Conservation (phyloP, 106 monocot species). For the Dendrobium catenatum region DNA sequence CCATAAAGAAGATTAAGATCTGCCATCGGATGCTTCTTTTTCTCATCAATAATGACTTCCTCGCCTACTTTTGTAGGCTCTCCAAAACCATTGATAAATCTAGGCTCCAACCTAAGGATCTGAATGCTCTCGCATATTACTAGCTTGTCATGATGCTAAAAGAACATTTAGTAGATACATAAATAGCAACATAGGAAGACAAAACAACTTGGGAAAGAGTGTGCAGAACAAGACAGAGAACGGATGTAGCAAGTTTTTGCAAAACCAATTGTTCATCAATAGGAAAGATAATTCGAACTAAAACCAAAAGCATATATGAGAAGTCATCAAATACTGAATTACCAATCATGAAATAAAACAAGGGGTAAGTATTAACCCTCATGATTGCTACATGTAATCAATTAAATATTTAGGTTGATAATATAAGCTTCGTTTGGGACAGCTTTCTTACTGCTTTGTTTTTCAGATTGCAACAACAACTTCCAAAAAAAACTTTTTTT, state of each 20-base stretch:
- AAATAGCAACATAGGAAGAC: background rate
- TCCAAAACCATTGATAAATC: conserved; percentile 16
- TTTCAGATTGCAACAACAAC: no score
- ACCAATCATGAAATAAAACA: background rate
- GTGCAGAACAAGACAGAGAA: background rate
- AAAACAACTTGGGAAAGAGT: background rate
- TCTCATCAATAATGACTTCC: conserved; percentile 10
- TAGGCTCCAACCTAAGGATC: conserved; percentile 62
- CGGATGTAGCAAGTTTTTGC: background rate
- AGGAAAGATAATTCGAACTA: background rate
- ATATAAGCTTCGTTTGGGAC: no score
- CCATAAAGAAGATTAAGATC: conserved; percentile 46
- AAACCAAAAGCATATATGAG: background rate
- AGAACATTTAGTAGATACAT: background rate
- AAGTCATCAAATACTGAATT: background rate
- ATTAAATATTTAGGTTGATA: background rate
- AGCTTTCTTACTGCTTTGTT: no score
- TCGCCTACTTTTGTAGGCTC: conserved; percentile 23
- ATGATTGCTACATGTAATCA: background rate
- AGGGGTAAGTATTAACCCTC: background rate
- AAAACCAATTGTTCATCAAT: background rate
- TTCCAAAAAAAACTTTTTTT: no score
- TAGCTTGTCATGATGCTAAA: background rate
- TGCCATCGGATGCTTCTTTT: conserved; percentile 12
- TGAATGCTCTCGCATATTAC: conserved; percentile 10